These are phyloP conservation scores for Eustoma russellianum DNA, from an alignment of 257 asterid species.

Conservation along the genomic window DNA sequence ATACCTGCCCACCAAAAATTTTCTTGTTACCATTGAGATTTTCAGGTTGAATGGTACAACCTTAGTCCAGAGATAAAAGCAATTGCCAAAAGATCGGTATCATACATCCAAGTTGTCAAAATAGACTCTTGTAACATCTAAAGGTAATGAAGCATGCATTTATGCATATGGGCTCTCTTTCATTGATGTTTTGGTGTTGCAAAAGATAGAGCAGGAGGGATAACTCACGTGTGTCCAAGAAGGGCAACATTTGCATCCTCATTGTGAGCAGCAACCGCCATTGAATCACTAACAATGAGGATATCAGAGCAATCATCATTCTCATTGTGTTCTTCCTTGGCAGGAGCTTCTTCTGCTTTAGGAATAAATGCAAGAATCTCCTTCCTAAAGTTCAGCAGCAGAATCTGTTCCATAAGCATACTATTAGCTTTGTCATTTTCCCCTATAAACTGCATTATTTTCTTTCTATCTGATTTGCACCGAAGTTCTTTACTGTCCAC, in stretches of 20 bases:
- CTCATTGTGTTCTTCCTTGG: slow-evolving; percentile 11
- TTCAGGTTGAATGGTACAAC: not conserved
- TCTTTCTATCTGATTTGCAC: too few species aligned
- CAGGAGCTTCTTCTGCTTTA: slow-evolving; percentile 12
- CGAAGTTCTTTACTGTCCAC: too few species aligned
- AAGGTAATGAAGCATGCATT: too few species aligned
- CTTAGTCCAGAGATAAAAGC: too few species aligned
- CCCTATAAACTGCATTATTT: not conserved
- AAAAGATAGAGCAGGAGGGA: not conserved
- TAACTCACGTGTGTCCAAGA: slow-evolving; percentile 64
- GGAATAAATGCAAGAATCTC: slow-evolving; percentile 66
- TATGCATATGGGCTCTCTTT: not conserved
- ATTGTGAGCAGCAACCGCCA: slow-evolving; percentile 84
- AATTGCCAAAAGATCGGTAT: too few species aligned
- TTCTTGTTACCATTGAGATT: not conserved
- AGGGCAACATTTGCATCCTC: slow-evolving; percentile 91
- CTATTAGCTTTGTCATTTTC: too few species aligned
- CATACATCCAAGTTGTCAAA: too few species aligned
- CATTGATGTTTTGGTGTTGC: not conserved
- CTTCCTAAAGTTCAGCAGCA: slow-evolving; percentile 76
- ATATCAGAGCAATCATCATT: slow-evolving; percentile 68
- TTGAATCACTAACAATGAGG: slow-evolving; percentile 59
- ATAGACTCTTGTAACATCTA: too few species aligned
- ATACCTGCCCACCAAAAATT: slow-evolving; percentile 29
- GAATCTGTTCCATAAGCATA: slow-evolving; percentile 34